Percentiles rank a stretch among this genome's conserved stretches.
phyloP scores from a whole-genome alignment of 1,139 yeast genomes.

The Blastobotrys indianensis region DNA sequence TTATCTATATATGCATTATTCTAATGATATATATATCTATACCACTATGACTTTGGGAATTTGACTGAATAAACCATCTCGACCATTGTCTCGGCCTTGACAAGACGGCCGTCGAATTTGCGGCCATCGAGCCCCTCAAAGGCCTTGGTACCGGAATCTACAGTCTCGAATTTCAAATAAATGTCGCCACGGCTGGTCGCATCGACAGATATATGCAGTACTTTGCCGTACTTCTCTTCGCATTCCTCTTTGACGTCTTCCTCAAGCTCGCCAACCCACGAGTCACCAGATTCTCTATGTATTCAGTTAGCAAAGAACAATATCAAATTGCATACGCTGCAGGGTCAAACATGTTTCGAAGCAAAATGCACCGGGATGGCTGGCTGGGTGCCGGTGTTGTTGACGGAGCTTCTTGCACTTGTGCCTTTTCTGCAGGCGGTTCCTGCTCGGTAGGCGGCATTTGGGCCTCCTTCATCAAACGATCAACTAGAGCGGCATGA shows the following conservation, averaged over 20 bases:
- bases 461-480: constrained; percentile 1
- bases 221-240: constrained; percentile 36
- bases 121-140: constrained; percentile 34
- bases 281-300: constrained; percentile 32
- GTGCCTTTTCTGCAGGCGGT: neutral
- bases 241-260: constrained; percentile 37
- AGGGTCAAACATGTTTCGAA: constrained; percentile 36
- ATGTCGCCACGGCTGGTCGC: constrained; percentile 31
- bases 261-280: constrained; percentile 35
- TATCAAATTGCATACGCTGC: constrained; percentile 26
- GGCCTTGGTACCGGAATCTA: constrained; percentile 31
- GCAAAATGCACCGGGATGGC: constrained; percentile 31
- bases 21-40: neutral
- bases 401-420: neutral
- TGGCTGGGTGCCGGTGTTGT: constrained; percentile 9
- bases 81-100: constrained; percentile 31
- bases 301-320: constrained; percentile 5
- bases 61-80: constrained; percentile 32
- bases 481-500: too few species aligned
- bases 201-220: constrained; percentile 33
- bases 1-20: neutral
- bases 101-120: constrained; percentile 34
- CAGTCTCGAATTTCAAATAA: constrained; percentile 31
- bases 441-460: neutral
- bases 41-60: constrained; percentile 13